Percentiles rank a stretch among this genome's conserved stretches.
Evolutionary conservation across 139 green algal species (phyloP).

Genomic region (Picochlorum costavermella): DNA sequence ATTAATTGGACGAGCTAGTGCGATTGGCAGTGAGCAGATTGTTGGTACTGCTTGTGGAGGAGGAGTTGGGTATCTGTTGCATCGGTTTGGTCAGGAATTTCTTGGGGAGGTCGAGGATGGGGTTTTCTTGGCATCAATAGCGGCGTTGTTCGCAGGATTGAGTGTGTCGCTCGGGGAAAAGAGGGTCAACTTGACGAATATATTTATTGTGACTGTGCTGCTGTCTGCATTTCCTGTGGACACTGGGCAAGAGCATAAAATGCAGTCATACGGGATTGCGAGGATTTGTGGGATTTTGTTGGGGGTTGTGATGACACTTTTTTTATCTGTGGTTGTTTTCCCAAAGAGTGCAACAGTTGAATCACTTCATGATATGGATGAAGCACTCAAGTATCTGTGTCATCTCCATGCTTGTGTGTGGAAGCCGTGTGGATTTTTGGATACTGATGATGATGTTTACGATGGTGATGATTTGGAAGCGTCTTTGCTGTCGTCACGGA

Average conservation of each 20-base stretch:
- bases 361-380: slow-evolving; percentile 3
- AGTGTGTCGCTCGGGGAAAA: too few relatives aligned
- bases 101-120: neutral
- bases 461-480: too few relatives aligned
- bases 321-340: slow-evolving; percentile 25
- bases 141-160: too few relatives aligned
- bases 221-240: neutral
- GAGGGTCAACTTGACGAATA: too few relatives aligned
- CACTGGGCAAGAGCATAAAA: neutral
- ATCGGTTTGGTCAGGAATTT: neutral
- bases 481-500: too few relatives aligned
- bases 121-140: neutral
- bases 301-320: slow-evolving; percentile 22
- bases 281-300: slow-evolving; percentile 25
- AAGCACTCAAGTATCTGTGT: neutral
- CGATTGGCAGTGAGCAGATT: neutral
- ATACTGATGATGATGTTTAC: too few relatives aligned
- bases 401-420: neutral
- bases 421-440: neutral
- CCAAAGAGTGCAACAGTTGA: slow-evolving; percentile 32
- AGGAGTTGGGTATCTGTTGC: neutral
- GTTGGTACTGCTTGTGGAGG: neutral
- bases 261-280: slow-evolving; percentile 15
- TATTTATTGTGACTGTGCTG: neutral
- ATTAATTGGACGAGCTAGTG: neutral